These are phyloP conservation scores for Glycine tomentella DNA, from an alignment of 306 rosid genomes.

Conservation along the genomic window DNA sequence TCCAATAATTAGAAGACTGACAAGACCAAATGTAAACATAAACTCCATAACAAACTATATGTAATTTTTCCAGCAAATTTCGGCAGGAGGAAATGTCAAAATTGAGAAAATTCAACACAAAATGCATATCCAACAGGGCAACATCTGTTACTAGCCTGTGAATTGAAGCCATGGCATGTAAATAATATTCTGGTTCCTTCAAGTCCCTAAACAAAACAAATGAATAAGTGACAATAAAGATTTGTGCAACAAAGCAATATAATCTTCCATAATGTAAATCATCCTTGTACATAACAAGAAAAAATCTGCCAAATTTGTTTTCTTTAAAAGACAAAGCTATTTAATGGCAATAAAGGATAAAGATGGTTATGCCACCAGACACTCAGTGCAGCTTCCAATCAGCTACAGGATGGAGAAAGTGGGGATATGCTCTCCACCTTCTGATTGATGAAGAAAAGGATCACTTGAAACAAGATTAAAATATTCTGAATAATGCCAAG, in stretches of 20 bases:
- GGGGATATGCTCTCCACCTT: background rate
- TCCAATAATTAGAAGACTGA: conserved; percentile 44
- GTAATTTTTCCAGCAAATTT: conserved; percentile 48
- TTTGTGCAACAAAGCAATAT: conserved; percentile 5
- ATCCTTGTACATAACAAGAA: background rate
- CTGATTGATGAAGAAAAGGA: background rate
- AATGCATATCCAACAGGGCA: conserved; percentile 36
- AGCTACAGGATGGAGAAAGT: conserved; percentile 11
- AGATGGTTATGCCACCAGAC: background rate
- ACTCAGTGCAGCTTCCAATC: background rate
- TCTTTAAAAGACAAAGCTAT: conserved; percentile 17
- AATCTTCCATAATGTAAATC: conserved; percentile 9
- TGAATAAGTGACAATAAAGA: conserved; percentile 11
- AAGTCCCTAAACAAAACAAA: conserved; percentile 67
- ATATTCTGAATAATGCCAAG: background rate
- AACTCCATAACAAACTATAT: conserved; percentile 41
- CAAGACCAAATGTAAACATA: conserved; percentile 31
- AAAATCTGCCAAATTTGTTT: background rate
- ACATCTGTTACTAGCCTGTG: conserved; percentile 64
- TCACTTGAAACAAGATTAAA: background rate
- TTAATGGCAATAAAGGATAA: conserved; percentile 17
- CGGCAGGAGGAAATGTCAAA: conserved; percentile 34
- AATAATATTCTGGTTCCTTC: conserved; percentile 69
- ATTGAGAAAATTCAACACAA: conserved; percentile 31
- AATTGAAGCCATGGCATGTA: conserved; percentile 76